These are phyloP conservation scores for Crithidia fasciculata DNA, from an alignment of 208 protist genomes.

Conservation along the genomic window DNA sequence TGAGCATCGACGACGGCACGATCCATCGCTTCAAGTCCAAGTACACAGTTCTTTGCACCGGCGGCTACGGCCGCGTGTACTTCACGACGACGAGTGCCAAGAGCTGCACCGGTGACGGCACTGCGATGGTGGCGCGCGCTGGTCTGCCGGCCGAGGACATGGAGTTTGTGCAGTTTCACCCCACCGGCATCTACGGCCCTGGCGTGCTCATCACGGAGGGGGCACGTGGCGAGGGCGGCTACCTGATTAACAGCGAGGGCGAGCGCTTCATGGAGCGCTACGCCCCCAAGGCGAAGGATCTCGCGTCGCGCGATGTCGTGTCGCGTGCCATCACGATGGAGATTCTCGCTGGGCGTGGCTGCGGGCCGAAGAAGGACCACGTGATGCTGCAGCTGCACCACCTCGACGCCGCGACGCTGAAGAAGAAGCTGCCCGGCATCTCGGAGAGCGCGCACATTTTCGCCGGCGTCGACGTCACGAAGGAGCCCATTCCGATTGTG, in stretches of 20 bases:
- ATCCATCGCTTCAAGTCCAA: slow-evolving; percentile 98
- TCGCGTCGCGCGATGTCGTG: slow-evolving; percentile 99
- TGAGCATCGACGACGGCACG: slow-evolving; percentile 98
- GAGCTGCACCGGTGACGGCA: slow-evolving; percentile 99
- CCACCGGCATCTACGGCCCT: slow-evolving; percentile 99
- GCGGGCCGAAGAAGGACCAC: slow-evolving; percentile 96
- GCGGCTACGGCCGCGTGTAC: slow-evolving; percentile 97
- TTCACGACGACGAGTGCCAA: slow-evolving; percentile 98
- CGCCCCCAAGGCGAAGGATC: slow-evolving; percentile 98
- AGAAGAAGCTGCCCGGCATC: slow-evolving; percentile 98
- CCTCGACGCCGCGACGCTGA: slow-evolving; percentile 94
- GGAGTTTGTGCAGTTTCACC: slow-evolving; percentile 99
- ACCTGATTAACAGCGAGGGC: slow-evolving; percentile 98
- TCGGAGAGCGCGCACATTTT: slow-evolving; percentile 99
- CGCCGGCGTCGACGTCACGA: slow-evolving; percentile 99
- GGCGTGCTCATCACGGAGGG: slow-evolving; percentile 99
- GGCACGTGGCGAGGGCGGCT: slow-evolving; percentile 96
- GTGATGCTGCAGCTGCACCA: slow-evolving; percentile 98
- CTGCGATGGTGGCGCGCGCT: slow-evolving; percentile 98
- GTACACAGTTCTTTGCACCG: slow-evolving; percentile 98
- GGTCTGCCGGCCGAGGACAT: slow-evolving; percentile 98
- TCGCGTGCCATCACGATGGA: slow-evolving; percentile 98
- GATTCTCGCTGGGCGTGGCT: slow-evolving; percentile 94
- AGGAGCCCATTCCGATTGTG: slow-evolving; percentile 99
- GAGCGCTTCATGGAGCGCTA: slow-evolving; percentile 99